These are phyloP conservation scores for Saccharomycopsis fermentans DNA, from an alignment of 805 yeast species.

Conservation along the genomic window DNA sequence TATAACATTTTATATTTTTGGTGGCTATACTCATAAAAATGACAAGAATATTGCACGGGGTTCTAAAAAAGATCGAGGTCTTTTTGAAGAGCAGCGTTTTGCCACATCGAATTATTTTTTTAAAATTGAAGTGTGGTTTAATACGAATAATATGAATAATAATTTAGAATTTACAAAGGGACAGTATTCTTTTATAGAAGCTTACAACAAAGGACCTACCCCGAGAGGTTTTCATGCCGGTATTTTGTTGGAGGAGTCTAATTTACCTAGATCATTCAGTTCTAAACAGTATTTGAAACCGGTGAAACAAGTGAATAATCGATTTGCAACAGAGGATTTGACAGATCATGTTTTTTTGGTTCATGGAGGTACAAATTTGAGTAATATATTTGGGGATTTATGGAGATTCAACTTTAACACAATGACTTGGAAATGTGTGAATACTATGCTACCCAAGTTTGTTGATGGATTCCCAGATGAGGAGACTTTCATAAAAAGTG, in stretches of 20 bases:
- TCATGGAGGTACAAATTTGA: constrained; percentile 16
- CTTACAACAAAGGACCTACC: constrained; percentile 10
- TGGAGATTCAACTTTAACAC: constrained; percentile 12
- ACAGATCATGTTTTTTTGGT: constrained; percentile 4
- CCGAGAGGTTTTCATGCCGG: constrained; percentile 15
- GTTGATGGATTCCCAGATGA: constrained; percentile 1
- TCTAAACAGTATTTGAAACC: neutral
- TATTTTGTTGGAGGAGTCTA: constrained; percentile 4
- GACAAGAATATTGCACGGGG: neutral
- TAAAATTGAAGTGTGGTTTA: constrained; percentile 7
- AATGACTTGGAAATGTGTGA: constrained; percentile 9
- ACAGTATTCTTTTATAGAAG: constrained; percentile 4
- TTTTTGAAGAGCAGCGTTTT: neutral
- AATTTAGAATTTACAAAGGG: constrained; percentile 4
- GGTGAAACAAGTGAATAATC: neutral
- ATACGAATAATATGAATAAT: neutral
- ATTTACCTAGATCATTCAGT: neutral
- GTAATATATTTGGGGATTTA: constrained; percentile 12
- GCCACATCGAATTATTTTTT: constrained; percentile 11
- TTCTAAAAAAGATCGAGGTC: neutral
- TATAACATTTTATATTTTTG: neutral
- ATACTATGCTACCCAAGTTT: neutral
- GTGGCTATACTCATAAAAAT: neutral
- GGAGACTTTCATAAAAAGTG: neutral
- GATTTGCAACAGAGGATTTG: too few relatives aligned